These are phyloP conservation scores for Nakazawaea sp. DNA, from an alignment of 805 yeast genomes.

Conservation along the genomic window DNA sequence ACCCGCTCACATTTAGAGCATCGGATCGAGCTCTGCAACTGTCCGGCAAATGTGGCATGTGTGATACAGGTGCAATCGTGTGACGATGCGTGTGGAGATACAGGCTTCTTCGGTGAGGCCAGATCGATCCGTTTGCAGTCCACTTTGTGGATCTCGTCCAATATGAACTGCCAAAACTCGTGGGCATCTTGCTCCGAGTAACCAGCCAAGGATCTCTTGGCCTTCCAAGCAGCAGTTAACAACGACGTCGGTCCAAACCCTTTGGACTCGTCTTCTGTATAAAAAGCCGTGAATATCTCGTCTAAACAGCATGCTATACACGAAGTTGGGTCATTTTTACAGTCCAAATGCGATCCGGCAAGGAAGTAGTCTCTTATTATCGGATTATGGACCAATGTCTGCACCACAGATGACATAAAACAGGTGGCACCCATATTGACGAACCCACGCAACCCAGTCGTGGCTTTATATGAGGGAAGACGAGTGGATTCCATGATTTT, in stretches of 20 bases:
- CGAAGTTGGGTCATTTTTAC: constrained; percentile 30
- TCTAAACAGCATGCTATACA: constrained; percentile 88
- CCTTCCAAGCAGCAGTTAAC: constrained; percentile 82
- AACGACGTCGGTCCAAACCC: constrained; percentile 81
- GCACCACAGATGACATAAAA: constrained; percentile 91
- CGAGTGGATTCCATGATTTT: constrained; percentile 26
- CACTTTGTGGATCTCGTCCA: constrained; percentile 72
- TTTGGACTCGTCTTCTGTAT: constrained; percentile 49
- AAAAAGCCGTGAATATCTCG: constrained; percentile 68
- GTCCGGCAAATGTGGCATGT: constrained; percentile 80
- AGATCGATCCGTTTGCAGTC: constrained; percentile 20
- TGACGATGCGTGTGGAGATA: constrained; percentile 10
- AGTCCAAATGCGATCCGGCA: constrained; percentile 62
- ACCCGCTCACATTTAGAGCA: constrained; percentile 63
- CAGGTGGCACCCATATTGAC: constrained; percentile 96
- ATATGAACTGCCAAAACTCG: constrained; percentile 89
- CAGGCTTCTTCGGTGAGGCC: constrained; percentile 8
- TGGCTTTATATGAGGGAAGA: constrained; percentile 45
- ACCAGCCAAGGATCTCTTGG: constrained; percentile 82
- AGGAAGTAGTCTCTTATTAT: constrained; percentile 71
- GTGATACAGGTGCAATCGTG: constrained; percentile 65
- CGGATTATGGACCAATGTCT: constrained; percentile 87
- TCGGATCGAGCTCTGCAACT: constrained; percentile 67
- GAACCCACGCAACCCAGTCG: constrained; percentile 81
- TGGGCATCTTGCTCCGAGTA: constrained; percentile 98